Percentiles rank a stretch among this genome's conserved stretches.
Conservation (phyloP, 2,329 filamentous ascomycete species). For the Cladosporium sp. region DNA sequence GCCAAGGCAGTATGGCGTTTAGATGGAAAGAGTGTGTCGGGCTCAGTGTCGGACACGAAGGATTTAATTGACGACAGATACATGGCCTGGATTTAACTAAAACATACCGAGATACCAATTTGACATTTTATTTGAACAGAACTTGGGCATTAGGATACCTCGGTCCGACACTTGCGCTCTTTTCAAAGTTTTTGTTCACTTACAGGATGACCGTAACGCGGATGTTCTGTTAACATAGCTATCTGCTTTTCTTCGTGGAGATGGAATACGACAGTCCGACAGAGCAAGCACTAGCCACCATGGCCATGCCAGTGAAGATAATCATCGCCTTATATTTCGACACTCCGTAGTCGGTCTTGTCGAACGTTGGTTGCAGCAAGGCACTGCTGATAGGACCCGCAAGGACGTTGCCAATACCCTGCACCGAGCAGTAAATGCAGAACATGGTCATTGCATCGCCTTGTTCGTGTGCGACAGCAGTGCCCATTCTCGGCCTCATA, state of each 20-base stretch:
- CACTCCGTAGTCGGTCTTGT: neutral
- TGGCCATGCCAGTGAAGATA: neutral
- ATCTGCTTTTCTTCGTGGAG: neutral
- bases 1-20: neutral
- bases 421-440: neutral
- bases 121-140: neutral
- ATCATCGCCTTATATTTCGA: neutral
- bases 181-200: neutral
- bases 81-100: neutral
- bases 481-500: constrained; percentile 20
- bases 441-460: neutral
- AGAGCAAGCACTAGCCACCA: neutral
- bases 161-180: no score
- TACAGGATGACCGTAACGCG: neutral
- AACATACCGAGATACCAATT: constrained; percentile 19
- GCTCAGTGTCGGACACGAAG: neutral
- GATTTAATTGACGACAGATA: neutral
- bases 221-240: neutral
- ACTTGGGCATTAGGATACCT: neutral
- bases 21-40: no score
- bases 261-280: neutral
- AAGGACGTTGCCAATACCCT: neutral
- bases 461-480: neutral
- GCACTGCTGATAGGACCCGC: neutral
- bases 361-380: neutral